phyloP scores from a whole-genome alignment of 2,329 filamentous ascomycete species.

The Penicillium sp. region DNA sequence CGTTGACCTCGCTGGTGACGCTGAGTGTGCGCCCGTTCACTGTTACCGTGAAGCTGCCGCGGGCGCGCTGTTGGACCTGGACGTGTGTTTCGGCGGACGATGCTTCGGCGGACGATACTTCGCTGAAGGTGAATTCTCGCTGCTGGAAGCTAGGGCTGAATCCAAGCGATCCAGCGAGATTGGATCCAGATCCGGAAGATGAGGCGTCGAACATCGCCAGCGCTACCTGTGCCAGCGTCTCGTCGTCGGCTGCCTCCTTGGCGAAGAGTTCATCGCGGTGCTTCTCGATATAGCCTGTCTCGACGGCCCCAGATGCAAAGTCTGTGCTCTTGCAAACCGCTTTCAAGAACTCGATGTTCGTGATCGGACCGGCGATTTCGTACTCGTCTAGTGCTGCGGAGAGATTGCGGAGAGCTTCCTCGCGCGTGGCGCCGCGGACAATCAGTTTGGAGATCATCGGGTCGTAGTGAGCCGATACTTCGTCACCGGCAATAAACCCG shows the following conservation, averaged over 20 bases:
- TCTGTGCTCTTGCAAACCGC: slow-evolving; percentile 73
- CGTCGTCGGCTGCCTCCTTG: slow-evolving; percentile 57
- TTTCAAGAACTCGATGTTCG: slow-evolving; percentile 97
- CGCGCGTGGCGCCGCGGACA: slow-evolving; percentile 72
- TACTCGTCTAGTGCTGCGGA: slow-evolving; percentile 78
- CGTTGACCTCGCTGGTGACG: slow-evolving; percentile 47
- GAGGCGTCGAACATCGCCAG: slow-evolving; percentile 61
- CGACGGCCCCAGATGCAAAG: slow-evolving; percentile 82
- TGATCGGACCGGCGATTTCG: slow-evolving; percentile 86
- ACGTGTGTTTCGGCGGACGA: slow-evolving; percentile 38
- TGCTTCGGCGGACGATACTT: slow-evolving; percentile 40
- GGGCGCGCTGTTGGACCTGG: slow-evolving; percentile 50
- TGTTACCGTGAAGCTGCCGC: slow-evolving; percentile 47
- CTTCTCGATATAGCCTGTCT: slow-evolving; percentile 95
- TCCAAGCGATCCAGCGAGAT: slow-evolving; percentile 40
- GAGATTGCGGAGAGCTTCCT: slow-evolving; percentile 78
- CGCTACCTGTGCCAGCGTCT: slow-evolving; percentile 82
- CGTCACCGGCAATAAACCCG: slow-evolving; percentile 86
- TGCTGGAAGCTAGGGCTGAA: slow-evolving; percentile 63
- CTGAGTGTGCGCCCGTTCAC: slow-evolving; percentile 39
- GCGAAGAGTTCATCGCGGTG: slow-evolving; percentile 75
- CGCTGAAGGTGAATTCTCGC: slow-evolving; percentile 56
- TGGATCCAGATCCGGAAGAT: slow-evolving; percentile 21
- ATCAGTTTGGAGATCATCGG: slow-evolving; percentile 99
- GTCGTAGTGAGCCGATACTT: slow-evolving; percentile 91